These are phyloP conservation scores for Balakata baccata DNA, from an alignment of 345 rosid species.

Conservation along the genomic window DNA sequence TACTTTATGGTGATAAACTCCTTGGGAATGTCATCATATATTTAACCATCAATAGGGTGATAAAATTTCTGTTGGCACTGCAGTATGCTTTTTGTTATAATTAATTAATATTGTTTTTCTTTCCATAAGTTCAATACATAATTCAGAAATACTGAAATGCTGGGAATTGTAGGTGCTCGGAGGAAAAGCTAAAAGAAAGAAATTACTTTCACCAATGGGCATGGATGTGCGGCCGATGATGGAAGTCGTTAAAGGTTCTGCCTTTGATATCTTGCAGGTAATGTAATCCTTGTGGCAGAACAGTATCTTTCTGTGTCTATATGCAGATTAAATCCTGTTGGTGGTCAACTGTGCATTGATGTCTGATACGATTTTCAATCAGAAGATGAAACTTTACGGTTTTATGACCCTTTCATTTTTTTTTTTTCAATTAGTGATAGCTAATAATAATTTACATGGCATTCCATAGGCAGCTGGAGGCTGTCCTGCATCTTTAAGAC, in stretches of 20 bases:
- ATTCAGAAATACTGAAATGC: neutral
- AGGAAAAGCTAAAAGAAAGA: conserved; percentile 84
- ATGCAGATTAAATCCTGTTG: neutral
- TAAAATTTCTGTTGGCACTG: neutral
- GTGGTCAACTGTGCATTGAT: neutral
- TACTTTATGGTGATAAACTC: neutral
- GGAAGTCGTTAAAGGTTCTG: conserved; percentile 92
- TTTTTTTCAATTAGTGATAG: neutral
- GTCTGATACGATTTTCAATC: conserved; percentile 6
- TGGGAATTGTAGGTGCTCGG: conserved; percentile 57
- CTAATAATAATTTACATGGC: conserved; percentile 7
- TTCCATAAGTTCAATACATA: neutral
- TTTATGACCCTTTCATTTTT: neutral
- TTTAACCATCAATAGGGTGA: conserved; percentile 3
- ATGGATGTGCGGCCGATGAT: conserved; percentile 92
- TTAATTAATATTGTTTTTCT: neutral
- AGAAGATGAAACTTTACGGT: neutral
- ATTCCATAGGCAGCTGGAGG: conserved; percentile 70
- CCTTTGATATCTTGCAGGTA: conserved; percentile 84
- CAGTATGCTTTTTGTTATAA: neutral
- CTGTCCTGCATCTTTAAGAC: conserved; percentile 67
- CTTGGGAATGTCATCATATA: neutral
- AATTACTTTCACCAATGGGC: conserved; percentile 73
- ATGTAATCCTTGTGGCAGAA: too few species aligned
- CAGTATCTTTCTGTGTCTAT: neutral